Conservation (phyloP, 1,284 basidiomycete species). For the Papiliotrema flavescens region DNA sequence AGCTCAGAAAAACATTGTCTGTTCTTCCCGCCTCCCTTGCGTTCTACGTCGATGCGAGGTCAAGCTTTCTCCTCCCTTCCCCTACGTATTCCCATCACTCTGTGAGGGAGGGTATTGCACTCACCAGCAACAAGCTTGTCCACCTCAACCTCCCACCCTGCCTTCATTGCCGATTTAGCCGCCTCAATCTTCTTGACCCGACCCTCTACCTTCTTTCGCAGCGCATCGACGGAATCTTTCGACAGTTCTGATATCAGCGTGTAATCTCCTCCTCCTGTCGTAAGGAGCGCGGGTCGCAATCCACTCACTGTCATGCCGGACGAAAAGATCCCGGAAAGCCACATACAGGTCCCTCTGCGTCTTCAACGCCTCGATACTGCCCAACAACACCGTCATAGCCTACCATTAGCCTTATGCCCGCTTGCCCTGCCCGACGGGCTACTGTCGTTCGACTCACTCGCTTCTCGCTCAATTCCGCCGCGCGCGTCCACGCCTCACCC, state of each 20-base stretch:
- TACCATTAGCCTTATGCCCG: constrained; percentile 4
- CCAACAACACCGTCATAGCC: constrained; percentile 18
- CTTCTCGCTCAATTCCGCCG: constrained; percentile 72
- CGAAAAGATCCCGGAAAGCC: constrained; percentile 75
- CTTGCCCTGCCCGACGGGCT: too few species aligned
- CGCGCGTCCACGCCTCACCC: constrained; percentile 65
- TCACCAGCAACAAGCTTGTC: constrained; percentile 58
- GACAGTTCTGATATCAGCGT: constrained; percentile 53
- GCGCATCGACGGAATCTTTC: constrained; percentile 74
- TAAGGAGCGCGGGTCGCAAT: neutral
- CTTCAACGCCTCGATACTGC: constrained; percentile 51
- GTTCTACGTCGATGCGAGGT: too few species aligned
- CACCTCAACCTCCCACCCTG: constrained; percentile 76
- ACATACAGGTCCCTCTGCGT: constrained; percentile 81
- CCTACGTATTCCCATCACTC: too few species aligned
- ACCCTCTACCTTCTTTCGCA: constrained; percentile 76
- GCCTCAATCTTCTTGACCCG: constrained; percentile 71
- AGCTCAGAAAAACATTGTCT: too few species aligned
- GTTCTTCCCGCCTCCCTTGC: too few species aligned
- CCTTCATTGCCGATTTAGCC: constrained; percentile 63
- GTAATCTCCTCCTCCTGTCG: neutral
- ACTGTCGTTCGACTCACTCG: constrained; percentile 57
- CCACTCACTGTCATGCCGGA: constrained; percentile 64
- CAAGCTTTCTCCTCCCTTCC: too few species aligned
- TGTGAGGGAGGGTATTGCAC: too few species aligned